Conservation (phyloP, 345 rosid species). For the Eucalyptus sp. region DNA sequence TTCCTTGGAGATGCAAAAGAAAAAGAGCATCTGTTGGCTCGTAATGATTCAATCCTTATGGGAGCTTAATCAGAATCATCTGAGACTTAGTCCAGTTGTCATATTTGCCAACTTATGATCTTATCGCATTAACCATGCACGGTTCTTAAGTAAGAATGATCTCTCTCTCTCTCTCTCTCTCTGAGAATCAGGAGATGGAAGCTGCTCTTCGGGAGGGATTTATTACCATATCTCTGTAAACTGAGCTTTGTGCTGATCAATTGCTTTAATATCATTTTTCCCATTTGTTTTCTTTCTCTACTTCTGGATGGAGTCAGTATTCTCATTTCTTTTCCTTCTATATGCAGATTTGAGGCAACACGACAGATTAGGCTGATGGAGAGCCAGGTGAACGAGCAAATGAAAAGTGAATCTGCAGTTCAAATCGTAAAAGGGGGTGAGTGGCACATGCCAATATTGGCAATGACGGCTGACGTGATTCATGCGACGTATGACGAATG, state of each 20-base stretch:
- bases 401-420: slow-evolving; percentile 7
- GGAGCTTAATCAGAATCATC: neutral
- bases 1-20: neutral
- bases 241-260: neutral
- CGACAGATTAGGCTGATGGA: slow-evolving; percentile 73
- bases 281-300: neutral
- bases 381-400: slow-evolving; percentile 43
- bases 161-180: neutral
- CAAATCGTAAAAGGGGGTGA: neutral
- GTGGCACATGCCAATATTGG: slow-evolving; percentile 82
- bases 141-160: neutral
- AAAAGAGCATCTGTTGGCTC: neutral
- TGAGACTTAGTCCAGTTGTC: neutral
- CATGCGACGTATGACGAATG: slow-evolving; percentile 85
- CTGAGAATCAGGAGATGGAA: neutral
- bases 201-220: neutral
- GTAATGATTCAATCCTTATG: neutral
- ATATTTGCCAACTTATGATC: neutral
- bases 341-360: slow-evolving; percentile 81
- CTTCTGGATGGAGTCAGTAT: neutral
- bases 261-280: neutral
- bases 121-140: neutral
- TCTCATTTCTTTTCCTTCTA: neutral
- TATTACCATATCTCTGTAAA: neutral
- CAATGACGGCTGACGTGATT: slow-evolving; percentile 98